Evolutionary conservation across 306 rosid species (phyloP).

Genomic region (Inga oerstediana): DNA sequence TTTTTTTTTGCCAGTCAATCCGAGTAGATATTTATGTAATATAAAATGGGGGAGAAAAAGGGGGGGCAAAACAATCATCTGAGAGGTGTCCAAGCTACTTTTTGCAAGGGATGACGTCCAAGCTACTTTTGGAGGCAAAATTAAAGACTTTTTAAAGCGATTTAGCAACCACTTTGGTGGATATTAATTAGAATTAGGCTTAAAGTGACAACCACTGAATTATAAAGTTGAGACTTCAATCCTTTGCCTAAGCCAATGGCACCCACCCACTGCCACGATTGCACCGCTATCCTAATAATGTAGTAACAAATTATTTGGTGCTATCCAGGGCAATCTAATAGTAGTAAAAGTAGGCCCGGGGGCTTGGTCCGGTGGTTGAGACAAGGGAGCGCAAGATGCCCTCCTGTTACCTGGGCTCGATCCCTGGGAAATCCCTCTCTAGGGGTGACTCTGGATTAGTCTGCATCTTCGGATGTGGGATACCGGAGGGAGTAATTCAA

Average conservation of each 20-base stretch:
- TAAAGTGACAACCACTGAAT: constrained; percentile 14
- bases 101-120: constrained; percentile 5
- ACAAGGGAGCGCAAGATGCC: too few relatives aligned
- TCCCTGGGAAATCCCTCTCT: too few relatives aligned
- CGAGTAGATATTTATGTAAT: not conserved
- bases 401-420: too few relatives aligned
- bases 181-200: constrained; percentile 27
- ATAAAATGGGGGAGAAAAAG: not conserved
- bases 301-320: not conserved
- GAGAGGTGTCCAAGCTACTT: not conserved
- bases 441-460: too few relatives aligned
- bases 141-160: constrained; percentile 3
- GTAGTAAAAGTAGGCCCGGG: too few relatives aligned
- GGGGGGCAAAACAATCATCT: not conserved
- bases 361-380: too few relatives aligned
- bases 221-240: constrained; percentile 11
- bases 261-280: not conserved
- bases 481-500: too few relatives aligned
- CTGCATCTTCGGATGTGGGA: too few relatives aligned
- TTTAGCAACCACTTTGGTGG: not conserved
- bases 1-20: too few relatives aligned
- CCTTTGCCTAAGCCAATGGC: not conserved
- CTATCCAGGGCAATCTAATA: not conserved
- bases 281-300: not conserved
- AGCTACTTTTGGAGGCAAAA: constrained; percentile 20